These are phyloP conservation scores for Ramichloridium luteum DNA, from an alignment of 2,329 filamentous ascomycete genomes.

Conservation along the genomic window DNA sequence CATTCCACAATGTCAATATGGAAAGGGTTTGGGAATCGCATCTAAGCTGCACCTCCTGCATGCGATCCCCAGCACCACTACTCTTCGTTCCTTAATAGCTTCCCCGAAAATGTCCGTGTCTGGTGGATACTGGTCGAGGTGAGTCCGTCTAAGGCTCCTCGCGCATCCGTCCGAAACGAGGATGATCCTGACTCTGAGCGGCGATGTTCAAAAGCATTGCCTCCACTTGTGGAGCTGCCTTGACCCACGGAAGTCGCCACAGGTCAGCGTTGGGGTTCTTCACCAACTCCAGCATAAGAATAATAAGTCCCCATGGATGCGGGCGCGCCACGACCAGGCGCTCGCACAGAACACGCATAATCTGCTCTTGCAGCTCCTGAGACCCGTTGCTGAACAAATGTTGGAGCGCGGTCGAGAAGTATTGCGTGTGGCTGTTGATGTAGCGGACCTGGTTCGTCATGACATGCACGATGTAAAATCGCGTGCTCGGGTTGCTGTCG, in stretches of 20 bases:
- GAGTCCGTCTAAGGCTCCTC: slow-evolving; percentile 3
- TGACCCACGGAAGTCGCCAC: slow-evolving; percentile 87
- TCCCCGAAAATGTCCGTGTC: no score
- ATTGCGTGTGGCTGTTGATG: slow-evolving; percentile 80
- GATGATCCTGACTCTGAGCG: slow-evolving; percentile 14
- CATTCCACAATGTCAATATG: no score
- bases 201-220: slow-evolving; percentile 23
- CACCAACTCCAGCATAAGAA: slow-evolving; percentile 75
- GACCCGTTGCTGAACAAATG: slow-evolving; percentile 56
- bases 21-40: no score
- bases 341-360: slow-evolving; percentile 79
- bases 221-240: slow-evolving; percentile 69
- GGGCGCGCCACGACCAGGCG: slow-evolving; percentile 78
- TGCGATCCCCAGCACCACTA: no score
- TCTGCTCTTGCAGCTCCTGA: slow-evolving; percentile 81
- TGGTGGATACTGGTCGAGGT: no score
- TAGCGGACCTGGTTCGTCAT: slow-evolving; percentile 88
- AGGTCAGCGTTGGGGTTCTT: slow-evolving; percentile 87
- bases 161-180: slow-evolving; percentile 4
- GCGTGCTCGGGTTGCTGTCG: slow-evolving; percentile 61
- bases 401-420: slow-evolving; percentile 76
- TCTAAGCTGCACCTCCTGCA: no score
- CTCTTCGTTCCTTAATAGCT: no score
- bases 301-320: slow-evolving; percentile 89
- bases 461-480: slow-evolving; percentile 72